Base-by-base conservation (phyloP, 306 rosid genomes). In the Arachis stenosperma region DNA sequence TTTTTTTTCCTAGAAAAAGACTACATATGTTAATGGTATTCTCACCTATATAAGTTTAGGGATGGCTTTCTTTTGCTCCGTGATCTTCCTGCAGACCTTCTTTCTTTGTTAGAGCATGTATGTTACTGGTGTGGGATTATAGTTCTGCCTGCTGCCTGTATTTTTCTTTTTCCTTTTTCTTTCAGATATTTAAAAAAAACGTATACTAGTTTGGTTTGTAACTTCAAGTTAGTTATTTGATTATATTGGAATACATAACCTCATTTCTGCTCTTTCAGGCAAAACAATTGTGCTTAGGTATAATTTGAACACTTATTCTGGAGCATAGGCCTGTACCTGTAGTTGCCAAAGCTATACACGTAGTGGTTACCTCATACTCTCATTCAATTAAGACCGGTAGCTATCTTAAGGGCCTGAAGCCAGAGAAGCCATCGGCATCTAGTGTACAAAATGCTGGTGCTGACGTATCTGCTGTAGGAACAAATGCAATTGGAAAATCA, bases 321-420 rank as follows among this genome's bases (percentile, higher is more conserved):
- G 99, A 90, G 78, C 93, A 81, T 69, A 87, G 93, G 71, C 93
- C 99, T 62, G 84, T 94, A 57, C 46, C 91, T 33, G 70, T 84
- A 74, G 91, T 91, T 84, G 72, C 99, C 75, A 86, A 79, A 86
- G 96, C 95, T 43, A 81, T 94, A 82, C 89, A 91, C 70, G 96
- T 87, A 77, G 73, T 94, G 58, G 88, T 94, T 55, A 72, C 88
- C 65, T 87, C 96, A 6, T 91, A 78, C 80, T 75, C 91, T 74
- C 88, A 83, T 82, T 89, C 93, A 44, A 65, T 83, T 64, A 89
- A 88, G 86, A 75, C 87, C 22, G 88, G 89, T 44, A 81, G 71
- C 81, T 74, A 78, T 69, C 47, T 81, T 3, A 94, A 87, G 87
- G 90, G 84, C 70, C 62, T 74, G 75, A 91, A 85, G 84, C 70